These are phyloP conservation scores for Candida chauliodis DNA, from an alignment of 805 yeast genomes.

Conservation along the genomic window DNA sequence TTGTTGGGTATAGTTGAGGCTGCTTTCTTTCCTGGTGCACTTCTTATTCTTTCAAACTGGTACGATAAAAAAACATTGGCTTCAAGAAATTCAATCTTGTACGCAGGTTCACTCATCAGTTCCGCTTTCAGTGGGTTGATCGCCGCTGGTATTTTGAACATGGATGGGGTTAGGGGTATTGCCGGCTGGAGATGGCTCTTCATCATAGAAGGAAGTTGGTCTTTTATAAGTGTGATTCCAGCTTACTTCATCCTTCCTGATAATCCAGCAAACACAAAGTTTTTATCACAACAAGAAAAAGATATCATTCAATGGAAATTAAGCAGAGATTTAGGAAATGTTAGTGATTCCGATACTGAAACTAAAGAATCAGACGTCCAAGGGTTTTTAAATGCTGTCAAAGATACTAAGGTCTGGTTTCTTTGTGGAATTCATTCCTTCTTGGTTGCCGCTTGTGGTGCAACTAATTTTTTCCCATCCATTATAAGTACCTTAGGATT, in stretches of 20 bases:
- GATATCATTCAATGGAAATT: constrained; percentile 41
- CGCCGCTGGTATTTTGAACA: constrained; percentile 49
- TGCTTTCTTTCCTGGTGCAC: constrained; percentile 41
- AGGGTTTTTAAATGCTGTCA: constrained; percentile 32
- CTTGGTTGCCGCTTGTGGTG: constrained; percentile 58
- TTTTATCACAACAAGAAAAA: constrained; percentile 42
- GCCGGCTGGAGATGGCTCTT: constrained; percentile 57
- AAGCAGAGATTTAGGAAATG: constrained; percentile 36
- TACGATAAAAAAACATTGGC: constrained; percentile 49
- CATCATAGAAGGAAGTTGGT: constrained; percentile 52
- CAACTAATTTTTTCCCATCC: constrained; percentile 59
- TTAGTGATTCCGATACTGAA: constrained; percentile 32
- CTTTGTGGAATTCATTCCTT: constrained; percentile 41
- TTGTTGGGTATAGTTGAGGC: constrained; percentile 47
- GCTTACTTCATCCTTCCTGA: constrained; percentile 50
- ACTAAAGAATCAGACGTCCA: constrained; percentile 32
- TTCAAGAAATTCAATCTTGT: constrained; percentile 46
- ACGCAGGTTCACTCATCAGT: constrained; percentile 48
- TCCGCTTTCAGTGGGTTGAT: constrained; percentile 56
- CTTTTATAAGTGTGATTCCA: constrained; percentile 42
- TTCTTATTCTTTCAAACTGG: constrained; percentile 53
- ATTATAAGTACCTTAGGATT: constrained; percentile 56
- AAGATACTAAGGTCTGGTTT: constrained; percentile 47
- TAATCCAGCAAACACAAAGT: constrained; percentile 48
- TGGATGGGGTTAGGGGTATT: constrained; percentile 38